Conservation (phyloP, 805 yeast species). For the Sugiyamaella chiloensis region DNA sequence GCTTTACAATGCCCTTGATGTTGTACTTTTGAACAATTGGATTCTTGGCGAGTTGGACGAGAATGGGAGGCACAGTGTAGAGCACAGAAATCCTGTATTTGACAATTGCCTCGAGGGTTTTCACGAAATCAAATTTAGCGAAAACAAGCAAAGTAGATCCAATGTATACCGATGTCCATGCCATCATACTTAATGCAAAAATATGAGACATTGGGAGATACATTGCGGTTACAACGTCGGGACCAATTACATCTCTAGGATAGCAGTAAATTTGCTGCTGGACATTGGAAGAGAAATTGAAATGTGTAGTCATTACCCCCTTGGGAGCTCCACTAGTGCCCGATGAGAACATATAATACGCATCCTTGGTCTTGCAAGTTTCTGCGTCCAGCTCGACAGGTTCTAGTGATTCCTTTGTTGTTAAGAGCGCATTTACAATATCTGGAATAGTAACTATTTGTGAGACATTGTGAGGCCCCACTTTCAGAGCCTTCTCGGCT, state of each 20-base stretch:
- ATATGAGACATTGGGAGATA: slow-evolving; percentile 27
- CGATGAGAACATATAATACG: slow-evolving; percentile 30
- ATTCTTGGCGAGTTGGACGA: slow-evolving; percentile 44
- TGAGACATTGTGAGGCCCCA: background rate
- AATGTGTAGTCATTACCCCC: slow-evolving; percentile 64
- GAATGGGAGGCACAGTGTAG: slow-evolving; percentile 42
- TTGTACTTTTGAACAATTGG: slow-evolving; percentile 42
- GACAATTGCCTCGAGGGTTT: slow-evolving; percentile 27
- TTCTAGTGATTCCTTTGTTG: background rate
- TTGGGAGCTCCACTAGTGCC: slow-evolving; percentile 57
- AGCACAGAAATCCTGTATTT: slow-evolving; percentile 38
- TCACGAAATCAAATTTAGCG: slow-evolving; percentile 34
- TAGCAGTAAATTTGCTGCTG: slow-evolving; percentile 14
- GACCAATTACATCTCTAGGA: background rate
- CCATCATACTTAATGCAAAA: slow-evolving; percentile 76
- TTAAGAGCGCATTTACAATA: background rate
- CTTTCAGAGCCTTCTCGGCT: slow-evolving; percentile 11
- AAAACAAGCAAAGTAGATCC: slow-evolving; percentile 29
- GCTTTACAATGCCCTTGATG: slow-evolving; percentile 39
- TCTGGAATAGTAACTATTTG: background rate
- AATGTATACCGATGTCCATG: slow-evolving; percentile 51
- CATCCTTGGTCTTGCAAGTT: slow-evolving; percentile 15
- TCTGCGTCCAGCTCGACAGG: slow-evolving; percentile 6
- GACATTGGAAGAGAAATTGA: slow-evolving; percentile 42
- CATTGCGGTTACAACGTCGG: slow-evolving; percentile 5